Conservation (phyloP, 1,284 basidiomycete species). For the Ustilago esculenta region DNA sequence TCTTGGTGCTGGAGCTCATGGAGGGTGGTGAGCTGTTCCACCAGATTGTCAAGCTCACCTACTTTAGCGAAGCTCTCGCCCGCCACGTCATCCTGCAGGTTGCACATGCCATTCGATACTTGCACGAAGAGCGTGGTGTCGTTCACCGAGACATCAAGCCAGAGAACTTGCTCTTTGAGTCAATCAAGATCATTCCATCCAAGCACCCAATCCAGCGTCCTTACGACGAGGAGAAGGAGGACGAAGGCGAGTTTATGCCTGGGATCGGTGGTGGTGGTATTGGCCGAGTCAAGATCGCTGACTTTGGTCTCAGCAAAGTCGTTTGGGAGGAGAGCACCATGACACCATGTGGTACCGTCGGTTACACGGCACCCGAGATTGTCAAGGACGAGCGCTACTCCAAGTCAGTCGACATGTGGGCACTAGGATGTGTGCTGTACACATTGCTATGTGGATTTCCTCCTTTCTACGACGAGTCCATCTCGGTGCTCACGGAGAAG, state of each 20-base stretch:
- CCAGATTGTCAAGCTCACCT: conserved; percentile 98
- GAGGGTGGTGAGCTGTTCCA: conserved; percentile 97
- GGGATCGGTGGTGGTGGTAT: conserved; percentile 96
- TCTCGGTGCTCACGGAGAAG: conserved; percentile 97
- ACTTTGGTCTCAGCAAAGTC: conserved; percentile 97
- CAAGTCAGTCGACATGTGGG: conserved; percentile 99
- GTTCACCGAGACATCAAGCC: conserved; percentile 99
- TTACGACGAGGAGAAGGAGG: conserved; percentile 98
- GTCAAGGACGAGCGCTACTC: conserved; percentile 99
- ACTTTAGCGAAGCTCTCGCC: conserved; percentile 81
- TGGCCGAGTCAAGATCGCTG: conserved; percentile 97
- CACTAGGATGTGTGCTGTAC: conserved; percentile 96
- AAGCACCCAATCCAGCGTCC: conserved; percentile 76
- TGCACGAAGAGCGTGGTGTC: conserved; percentile 97
- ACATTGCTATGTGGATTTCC: conserved; percentile 98
- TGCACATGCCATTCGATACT: conserved; percentile 90
- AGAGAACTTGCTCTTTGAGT: conserved; percentile 94
- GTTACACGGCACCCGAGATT: conserved; percentile 99
- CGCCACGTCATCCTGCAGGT: conserved; percentile 97
- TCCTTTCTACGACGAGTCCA: conserved; percentile 98
- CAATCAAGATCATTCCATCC: conserved; percentile 90
- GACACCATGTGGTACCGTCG: conserved; percentile 99
- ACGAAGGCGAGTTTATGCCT: conserved; percentile 93
- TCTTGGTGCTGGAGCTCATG: conserved; percentile 82
- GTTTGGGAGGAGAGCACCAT: conserved; percentile 99